Percentiles rank a stretch among this genome's conserved stretches.
These are phyloP conservation scores for Suillus fuscotomentosus DNA, from an alignment of 768 basidiomycete species.

Conservation along the genomic window DNA sequence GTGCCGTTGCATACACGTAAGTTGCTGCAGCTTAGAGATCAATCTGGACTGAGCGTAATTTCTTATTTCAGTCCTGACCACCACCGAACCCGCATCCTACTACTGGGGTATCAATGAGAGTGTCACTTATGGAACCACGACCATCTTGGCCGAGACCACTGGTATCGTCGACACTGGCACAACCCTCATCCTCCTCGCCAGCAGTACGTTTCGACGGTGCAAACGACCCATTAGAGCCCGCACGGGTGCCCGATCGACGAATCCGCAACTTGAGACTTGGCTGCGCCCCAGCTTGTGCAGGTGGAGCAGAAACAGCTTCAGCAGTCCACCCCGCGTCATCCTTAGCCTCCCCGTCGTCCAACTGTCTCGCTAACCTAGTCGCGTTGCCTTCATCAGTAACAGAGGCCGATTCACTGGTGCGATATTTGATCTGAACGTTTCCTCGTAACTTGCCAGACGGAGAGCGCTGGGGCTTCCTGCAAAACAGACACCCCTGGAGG, in stretches of 20 bases:
- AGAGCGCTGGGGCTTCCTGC: slow-evolving; percentile 14
- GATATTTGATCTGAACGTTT: slow-evolving; percentile 31
- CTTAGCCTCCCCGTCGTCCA: slow-evolving; percentile 2
- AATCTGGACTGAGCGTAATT: too few species aligned
- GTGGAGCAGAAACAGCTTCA: neutral
- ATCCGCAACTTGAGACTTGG: slow-evolving; percentile 13
- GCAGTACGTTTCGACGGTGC: neutral
- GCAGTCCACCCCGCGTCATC: neutral
- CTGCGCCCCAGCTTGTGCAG: neutral
- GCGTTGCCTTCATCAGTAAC: slow-evolving; percentile 1
- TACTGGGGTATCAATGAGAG: too few species aligned
- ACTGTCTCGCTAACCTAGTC: neutral
- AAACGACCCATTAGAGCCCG: slow-evolving; percentile 13
- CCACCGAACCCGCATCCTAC: too few species aligned
- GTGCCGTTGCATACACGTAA: too few species aligned
- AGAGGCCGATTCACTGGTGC: slow-evolving; percentile 6
- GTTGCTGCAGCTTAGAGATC: too few species aligned
- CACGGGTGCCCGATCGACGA: neutral
- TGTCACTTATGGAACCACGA: too few species aligned
- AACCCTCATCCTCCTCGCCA: too few species aligned
- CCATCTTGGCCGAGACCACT: too few species aligned
- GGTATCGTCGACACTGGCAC: too few species aligned
- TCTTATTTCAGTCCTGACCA: too few species aligned
- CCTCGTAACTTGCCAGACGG: slow-evolving; percentile 15
- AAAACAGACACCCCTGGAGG: slow-evolving; percentile 19